These are phyloP conservation scores for Cryptococcus sp. DNA, from an alignment of 1,284 basidiomycete genomes.

Conservation along the genomic window DNA sequence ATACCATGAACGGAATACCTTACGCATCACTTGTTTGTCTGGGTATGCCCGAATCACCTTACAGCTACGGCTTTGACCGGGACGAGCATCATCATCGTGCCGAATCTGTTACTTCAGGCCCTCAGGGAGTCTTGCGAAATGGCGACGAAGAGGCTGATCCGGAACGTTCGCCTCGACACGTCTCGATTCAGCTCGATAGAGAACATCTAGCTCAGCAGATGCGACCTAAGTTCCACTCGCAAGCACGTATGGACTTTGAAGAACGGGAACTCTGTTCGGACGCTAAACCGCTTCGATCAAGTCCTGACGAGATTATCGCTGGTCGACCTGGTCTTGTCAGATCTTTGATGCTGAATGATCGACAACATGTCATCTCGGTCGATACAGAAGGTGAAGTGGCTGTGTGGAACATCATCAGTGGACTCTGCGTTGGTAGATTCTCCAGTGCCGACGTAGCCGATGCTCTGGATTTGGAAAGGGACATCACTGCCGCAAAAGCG, in stretches of 20 bases:
- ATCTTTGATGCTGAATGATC: slow-evolving; percentile 78
- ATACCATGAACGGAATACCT: slow-evolving; percentile 63
- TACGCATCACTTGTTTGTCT: slow-evolving; percentile 74
- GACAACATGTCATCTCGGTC: slow-evolving; percentile 85
- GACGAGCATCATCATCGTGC: slow-evolving; percentile 38
- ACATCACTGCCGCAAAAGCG: slow-evolving; percentile 44
- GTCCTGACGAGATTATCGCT: slow-evolving; percentile 66
- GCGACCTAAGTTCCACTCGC: background rate
- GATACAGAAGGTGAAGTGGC: slow-evolving; percentile 79
- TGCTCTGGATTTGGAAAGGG: slow-evolving; percentile 47
- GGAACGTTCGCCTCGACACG: slow-evolving; percentile 15
- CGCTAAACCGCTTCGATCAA: slow-evolving; percentile 60
- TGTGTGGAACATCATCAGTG: slow-evolving; percentile 85
- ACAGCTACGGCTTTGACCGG: slow-evolving; percentile 49
- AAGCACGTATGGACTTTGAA: slow-evolving; percentile 60
- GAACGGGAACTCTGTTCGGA: slow-evolving; percentile 76
- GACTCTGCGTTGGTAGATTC: slow-evolving; percentile 71
- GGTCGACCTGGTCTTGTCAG: slow-evolving; percentile 83
- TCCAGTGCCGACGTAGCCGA: slow-evolving; percentile 61
- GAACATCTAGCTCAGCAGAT: background rate
- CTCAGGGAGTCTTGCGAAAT: background rate
- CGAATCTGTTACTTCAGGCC: slow-evolving; percentile 62
- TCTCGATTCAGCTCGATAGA: slow-evolving; percentile 7
- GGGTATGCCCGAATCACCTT: slow-evolving; percentile 69
- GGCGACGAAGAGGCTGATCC: slow-evolving; percentile 5